Conservation (phyloP, 2,329 filamentous ascomycete genomes). For the Stenocarpella maydis region DNA sequence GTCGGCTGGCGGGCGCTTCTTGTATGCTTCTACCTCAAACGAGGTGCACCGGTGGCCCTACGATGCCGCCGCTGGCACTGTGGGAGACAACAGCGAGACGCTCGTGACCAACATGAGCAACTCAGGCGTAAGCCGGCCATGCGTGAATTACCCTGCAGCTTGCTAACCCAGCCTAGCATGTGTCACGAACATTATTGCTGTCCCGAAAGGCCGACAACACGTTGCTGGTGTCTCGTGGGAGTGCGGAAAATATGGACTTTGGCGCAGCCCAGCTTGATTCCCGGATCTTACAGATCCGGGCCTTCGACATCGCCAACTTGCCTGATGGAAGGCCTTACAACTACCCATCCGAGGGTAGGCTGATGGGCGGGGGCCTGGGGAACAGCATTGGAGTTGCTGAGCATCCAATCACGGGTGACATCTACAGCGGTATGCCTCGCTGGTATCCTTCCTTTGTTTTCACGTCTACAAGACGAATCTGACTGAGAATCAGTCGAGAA, state of each 20-base stretch:
- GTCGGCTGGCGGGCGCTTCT: constrained; percentile 58
- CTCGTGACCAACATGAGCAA: constrained; percentile 70
- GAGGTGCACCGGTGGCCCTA: constrained; percentile 73
- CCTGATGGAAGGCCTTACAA: constrained; percentile 47
- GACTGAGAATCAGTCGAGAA: constrained; percentile 63
- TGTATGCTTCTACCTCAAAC: constrained; percentile 65
- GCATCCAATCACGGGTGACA: constrained; percentile 56
- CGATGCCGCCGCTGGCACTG: constrained; percentile 58
- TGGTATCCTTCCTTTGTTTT: no score
- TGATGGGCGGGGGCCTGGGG: constrained; percentile 71
- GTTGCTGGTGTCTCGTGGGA: constrained; percentile 73
- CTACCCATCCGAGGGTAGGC: constrained; percentile 56
- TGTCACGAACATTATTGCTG: constrained; percentile 71
- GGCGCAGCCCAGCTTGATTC: constrained; percentile 57
- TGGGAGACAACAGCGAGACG: constrained; percentile 54
- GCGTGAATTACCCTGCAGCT: not conserved
- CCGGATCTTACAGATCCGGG: constrained; percentile 74
- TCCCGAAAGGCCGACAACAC: constrained; percentile 61
- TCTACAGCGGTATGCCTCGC: constrained; percentile 49
- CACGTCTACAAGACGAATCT: not conserved
- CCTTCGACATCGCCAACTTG: constrained; percentile 54
- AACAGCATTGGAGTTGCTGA: constrained; percentile 75
- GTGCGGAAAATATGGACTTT: constrained; percentile 67
- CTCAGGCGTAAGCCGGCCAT: constrained; percentile 48
- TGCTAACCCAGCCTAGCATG: constrained; percentile 51